Evolutionary conservation across 1,284 basidiomycete species (phyloP).

Genomic region (Hymenochaete sp.): DNA sequence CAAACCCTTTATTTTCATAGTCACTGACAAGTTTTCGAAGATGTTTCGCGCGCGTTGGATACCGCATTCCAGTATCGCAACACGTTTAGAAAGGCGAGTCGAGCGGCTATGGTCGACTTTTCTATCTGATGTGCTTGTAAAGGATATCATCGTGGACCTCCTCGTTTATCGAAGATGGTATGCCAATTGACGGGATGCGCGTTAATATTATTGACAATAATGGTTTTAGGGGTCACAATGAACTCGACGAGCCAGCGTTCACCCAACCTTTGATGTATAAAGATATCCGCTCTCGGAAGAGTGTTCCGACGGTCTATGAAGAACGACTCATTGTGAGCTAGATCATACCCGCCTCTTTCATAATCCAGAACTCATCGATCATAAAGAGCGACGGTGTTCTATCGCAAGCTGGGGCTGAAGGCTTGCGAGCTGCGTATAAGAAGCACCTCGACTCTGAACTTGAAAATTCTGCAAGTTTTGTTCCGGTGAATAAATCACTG

Average conservation of each 20-base stretch:
- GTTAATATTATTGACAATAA: slow-evolving; percentile 1
- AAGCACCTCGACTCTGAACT: slow-evolving; percentile 54
- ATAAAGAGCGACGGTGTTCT: slow-evolving; percentile 40
- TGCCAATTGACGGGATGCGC: slow-evolving; percentile 19
- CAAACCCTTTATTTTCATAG: slow-evolving; percentile 1
- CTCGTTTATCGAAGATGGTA: slow-evolving; percentile 81
- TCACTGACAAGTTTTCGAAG: slow-evolving; percentile 29
- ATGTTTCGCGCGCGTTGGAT: slow-evolving; percentile 71
- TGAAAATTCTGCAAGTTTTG: slow-evolving; percentile 37
- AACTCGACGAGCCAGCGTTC: slow-evolving; percentile 84
- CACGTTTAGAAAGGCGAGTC: slow-evolving; percentile 65
- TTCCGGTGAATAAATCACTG: slow-evolving; percentile 46
- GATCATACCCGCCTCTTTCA: background rate
- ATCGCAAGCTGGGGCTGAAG: slow-evolving; percentile 37
- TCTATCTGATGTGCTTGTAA: slow-evolving; percentile 12
- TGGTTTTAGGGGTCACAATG: slow-evolving; percentile 68
- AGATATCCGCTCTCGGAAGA: slow-evolving; percentile 66
- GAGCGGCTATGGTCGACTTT: background rate
- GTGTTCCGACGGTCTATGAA: slow-evolving; percentile 78
- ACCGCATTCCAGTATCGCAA: slow-evolving; percentile 78
- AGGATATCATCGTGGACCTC: slow-evolving; percentile 81
- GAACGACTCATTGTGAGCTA: slow-evolving; percentile 59
- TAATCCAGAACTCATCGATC: background rate
- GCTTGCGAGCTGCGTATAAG: slow-evolving; percentile 50
- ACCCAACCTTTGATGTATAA: slow-evolving; percentile 88